These are phyloP conservation scores for Asterionellopsis glacialis DNA, from an alignment of 108 stramenopile genomes.

Conservation along the genomic window DNA sequence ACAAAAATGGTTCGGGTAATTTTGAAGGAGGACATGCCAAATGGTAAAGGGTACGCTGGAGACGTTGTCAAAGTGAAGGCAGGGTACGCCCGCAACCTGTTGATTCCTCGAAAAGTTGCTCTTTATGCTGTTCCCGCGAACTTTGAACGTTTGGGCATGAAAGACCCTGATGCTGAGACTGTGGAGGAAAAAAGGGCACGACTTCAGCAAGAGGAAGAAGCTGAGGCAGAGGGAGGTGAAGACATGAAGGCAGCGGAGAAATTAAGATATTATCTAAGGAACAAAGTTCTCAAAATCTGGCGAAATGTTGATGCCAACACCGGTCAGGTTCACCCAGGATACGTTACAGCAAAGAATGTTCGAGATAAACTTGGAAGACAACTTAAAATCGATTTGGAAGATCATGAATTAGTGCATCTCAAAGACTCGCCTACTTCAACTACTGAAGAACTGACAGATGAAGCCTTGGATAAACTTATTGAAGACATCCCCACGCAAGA, in stretches of 20 bases:
- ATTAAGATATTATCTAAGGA: conserved; percentile 65
- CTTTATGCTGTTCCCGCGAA: conserved; percentile 79
- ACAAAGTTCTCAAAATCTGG: conserved; percentile 66
- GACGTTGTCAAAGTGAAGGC: conserved; percentile 76
- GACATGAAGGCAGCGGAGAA: conserved; percentile 71
- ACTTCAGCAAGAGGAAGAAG: conserved; percentile 25
- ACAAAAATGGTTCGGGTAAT: conserved; percentile 78
- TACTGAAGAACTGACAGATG: conserved; percentile 38
- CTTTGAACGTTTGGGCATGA: conserved; percentile 71
- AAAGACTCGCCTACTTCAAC: conserved; percentile 29
- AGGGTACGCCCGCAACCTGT: conserved; percentile 83
- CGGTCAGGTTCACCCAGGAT: conserved; percentile 58
- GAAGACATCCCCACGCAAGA: conserved; percentile 33
- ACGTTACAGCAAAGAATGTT: conserved; percentile 53
- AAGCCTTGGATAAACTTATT: conserved; percentile 36
- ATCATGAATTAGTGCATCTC: conserved; percentile 65
- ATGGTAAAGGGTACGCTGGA: conserved; percentile 70
- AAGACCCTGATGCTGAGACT: conserved; percentile 59
- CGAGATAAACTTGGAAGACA: conserved; percentile 77
- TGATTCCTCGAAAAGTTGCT: conserved; percentile 71
- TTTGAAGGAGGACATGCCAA: conserved; percentile 65
- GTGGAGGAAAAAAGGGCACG: conserved; percentile 51
- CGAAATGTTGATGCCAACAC: conserved; percentile 69
- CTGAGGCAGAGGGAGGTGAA: conserved; percentile 24
- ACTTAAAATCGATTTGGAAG: conserved; percentile 80